Evolutionary conservation across 306 rosid genomes (phyloP), one percentile per base, ranked within the genome.

Genomic region (Vicia sativa): DNA sequence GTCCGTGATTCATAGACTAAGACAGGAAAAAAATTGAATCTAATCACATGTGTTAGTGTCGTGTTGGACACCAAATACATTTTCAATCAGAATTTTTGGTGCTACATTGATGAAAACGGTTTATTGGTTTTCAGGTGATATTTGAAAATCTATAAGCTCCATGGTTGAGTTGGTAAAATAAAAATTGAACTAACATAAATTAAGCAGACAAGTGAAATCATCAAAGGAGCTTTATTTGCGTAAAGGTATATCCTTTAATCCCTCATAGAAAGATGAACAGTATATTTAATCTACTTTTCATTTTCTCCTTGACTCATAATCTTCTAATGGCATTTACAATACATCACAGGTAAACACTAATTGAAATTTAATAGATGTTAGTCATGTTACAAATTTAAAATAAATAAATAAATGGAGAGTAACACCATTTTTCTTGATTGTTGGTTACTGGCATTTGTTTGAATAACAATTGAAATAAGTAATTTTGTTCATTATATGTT

Each of bases 211-310:
- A 39, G 48, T 29, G 48, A 60, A 60, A 21, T 39, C 67, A 11
- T 11, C 26, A 64, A 7, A 44, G 6, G 56, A 64, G 39, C 70
- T 44, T 44, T 3, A 5, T 43, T 43, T 26, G 38, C 44, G 14
- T 63, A 35, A 11, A 42, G 21, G 16, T 37, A 60, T 60, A 60
- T 37, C 53, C 28, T 62, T 23, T 23, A 62, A 62, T 42, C 23
- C 50, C 38, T 7, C 38, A 63, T 42, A 38, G 54, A 63, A 42
- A 63, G 13, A 63, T 42, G 68, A 23, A 63, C 39, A n/a, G 16
- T 16, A 25, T 25, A 9, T 25, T 42, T 63, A 43, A 63, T 63
- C 39, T 42, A 43, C 54, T 63, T 43, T 42, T 63, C 68, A 63
- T 13, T 63, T 63, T 13, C 54, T 25, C 54, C 54, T 11, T 63